Evolutionary conservation across 2,329 filamentous ascomycete genomes (phyloP).

Genomic region (Trichoderma hamatum): DNA sequence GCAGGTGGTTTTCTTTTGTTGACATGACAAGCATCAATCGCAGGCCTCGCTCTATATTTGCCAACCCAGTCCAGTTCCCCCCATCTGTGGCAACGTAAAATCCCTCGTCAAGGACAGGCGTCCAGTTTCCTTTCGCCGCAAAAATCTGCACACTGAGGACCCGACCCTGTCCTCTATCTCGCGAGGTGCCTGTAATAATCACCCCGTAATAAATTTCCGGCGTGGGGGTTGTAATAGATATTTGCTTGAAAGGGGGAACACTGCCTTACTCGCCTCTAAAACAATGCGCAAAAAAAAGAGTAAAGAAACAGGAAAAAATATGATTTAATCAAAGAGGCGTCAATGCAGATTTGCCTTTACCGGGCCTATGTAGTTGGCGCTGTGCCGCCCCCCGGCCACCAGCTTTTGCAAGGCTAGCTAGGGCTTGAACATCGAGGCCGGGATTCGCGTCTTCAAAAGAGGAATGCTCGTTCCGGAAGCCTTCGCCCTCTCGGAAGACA

Average conservation of each 20-base stretch:
- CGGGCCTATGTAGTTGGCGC: slow-evolving; percentile 8
- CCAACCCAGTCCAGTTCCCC: background rate
- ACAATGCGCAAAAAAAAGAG: background rate
- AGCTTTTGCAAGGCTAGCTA: slow-evolving; percentile 12
- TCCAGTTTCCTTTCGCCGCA: background rate
- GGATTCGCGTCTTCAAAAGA: slow-evolving; percentile 35
- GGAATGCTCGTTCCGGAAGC: slow-evolving; percentile 52
- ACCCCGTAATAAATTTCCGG: background rate
- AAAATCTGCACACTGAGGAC: background rate
- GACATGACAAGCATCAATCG: background rate
- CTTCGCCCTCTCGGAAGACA: slow-evolving; percentile 78
- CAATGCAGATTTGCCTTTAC: slow-evolving; percentile 9
- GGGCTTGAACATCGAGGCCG: slow-evolving; percentile 35
- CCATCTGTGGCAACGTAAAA: background rate
- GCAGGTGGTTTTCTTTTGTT: background rate
- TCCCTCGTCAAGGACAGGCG: background rate
- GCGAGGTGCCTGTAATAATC: background rate
- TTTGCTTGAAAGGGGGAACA: background rate
- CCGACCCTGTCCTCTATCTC: background rate
- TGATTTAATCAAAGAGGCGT: background rate
- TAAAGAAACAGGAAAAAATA: background rate
- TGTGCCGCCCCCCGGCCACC: slow-evolving; percentile 9
- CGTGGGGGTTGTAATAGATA: background rate
- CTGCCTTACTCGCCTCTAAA: background rate
- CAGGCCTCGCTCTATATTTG: background rate